Percentiles rank a stretch among this genome's conserved stretches.
phyloP scores from a whole-genome alignment of 257 asterid species.

The Nicotiana undulata region DNA sequence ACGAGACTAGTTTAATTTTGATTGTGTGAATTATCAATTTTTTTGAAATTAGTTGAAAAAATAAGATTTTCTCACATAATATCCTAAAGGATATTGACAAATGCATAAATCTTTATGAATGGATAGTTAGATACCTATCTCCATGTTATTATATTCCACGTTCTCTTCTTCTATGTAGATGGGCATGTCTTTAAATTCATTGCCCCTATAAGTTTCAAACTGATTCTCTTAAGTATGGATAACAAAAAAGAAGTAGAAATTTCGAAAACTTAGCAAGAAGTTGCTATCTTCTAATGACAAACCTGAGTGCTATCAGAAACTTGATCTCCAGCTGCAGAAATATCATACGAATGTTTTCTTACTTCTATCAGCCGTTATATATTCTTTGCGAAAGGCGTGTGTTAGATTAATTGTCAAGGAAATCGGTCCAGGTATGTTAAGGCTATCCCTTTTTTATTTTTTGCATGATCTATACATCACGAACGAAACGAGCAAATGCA shows the following conservation, averaged over 20 bases:
- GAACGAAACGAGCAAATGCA: no score
- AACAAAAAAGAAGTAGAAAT: not conserved
- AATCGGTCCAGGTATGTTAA: no score
- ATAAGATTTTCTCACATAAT: not conserved
- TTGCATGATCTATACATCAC: no score
- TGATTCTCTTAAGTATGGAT: not conserved
- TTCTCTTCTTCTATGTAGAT: conserved; percentile 16
- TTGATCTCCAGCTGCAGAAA: conserved; percentile 37
- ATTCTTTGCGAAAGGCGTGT: no score
- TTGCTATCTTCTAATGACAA: not conserved
- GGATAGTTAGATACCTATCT: conserved; percentile 17
- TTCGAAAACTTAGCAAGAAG: not conserved
- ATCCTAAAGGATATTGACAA: not conserved
- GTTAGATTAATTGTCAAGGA: no score
- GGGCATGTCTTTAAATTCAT: conserved; percentile 22
- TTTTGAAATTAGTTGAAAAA: not conserved
- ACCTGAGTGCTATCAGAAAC: conserved; percentile 43
- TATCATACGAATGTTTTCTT: not conserved
- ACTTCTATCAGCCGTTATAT: no score
- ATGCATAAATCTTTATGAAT: conserved; percentile 15
- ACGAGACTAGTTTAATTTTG: not conserved
- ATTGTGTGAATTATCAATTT: not conserved
- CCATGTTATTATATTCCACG: conserved; percentile 20
- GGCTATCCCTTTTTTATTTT: no score
- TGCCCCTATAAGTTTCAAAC: conserved; percentile 19